Base-by-base conservation (phyloP, 2,329 filamentous ascomycete genomes). In the Dryadomyces sulphureus region DNA sequence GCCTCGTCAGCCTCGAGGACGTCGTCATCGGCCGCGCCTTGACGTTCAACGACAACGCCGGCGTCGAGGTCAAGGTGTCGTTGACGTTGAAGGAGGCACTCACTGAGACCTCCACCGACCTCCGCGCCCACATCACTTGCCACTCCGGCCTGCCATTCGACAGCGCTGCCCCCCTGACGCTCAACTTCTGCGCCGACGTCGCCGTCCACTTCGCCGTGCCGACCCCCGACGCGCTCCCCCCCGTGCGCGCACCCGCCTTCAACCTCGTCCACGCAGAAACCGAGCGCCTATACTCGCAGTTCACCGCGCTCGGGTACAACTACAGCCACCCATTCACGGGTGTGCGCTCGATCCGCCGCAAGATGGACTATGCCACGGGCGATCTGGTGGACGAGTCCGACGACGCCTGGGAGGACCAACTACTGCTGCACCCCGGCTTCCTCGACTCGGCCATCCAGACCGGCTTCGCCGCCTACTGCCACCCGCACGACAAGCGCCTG, bases 1-100 rank as follows among this genome's bases (percentile, higher is more conserved):
- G 48, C 20, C 61, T 63, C 35, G 63, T 65, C 41, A 50, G 59
- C 14, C 61, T 20, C 21, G 3, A 38, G 16, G 42, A 25, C 30
- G 4, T 44, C 9, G 7, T 8, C 8, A 44, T 25, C n/a, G 7
- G 7, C 9, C 24, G 11, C 2, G 24, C 39, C 2, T 19, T 41
- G 1, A n/a, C 24, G n/a, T 30, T 41, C 19, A n/a, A 4, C 27
- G 27, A 32, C 9, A 14, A 32, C 11, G 27, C 11, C 27, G 16
- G 27, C 27, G 16, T 12, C 9, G 27, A n/a, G n/a, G n/a, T n/a
- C n/a, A n/a, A n/a, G n/a, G n/a, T n/a, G n/a, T n/a, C n/a, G n/a
- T n/a, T n/a, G n/a, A n/a, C n/a, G n/a, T n/a, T n/a, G n/a, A n/a
- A n/a, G n/a, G n/a, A n/a, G n/a, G n/a, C n/a, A n/a, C n/a, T n/a